phyloP scores from a whole-genome alignment of 2,329 filamentous ascomycete genomes.

The Davidsoniella virescens region DNA sequence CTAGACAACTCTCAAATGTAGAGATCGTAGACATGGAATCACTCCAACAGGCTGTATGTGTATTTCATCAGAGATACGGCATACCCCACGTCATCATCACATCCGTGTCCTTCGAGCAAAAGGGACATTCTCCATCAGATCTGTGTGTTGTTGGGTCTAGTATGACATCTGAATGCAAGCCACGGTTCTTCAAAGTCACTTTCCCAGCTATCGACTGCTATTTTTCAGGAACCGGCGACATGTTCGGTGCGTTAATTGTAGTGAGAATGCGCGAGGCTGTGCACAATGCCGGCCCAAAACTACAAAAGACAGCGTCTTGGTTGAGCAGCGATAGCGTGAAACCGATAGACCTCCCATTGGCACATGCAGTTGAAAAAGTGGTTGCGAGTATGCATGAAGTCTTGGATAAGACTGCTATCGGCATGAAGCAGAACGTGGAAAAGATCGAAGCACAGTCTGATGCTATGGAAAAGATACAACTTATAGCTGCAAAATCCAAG shows the following conservation, averaged over 20 bases:
- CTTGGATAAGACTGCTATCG: constrained; percentile 49
- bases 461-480: constrained; percentile 40
- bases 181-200: constrained; percentile 76
- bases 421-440: constrained; percentile 34
- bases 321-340: constrained; percentile 55
- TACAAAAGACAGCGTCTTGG: constrained; percentile 51
- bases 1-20: constrained; percentile 66
- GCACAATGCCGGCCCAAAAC: constrained; percentile 19
- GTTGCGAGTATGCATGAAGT: constrained; percentile 86
- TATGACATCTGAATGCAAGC: constrained; percentile 41
- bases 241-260: constrained; percentile 89
- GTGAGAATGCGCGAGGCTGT: constrained; percentile 77
- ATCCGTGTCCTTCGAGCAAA: constrained; percentile 51
- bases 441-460: constrained; percentile 29
- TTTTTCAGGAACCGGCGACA: constrained; percentile 93
- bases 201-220: constrained; percentile 82
- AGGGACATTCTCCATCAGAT: constrained; percentile 30
- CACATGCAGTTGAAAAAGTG: constrained; percentile 70
- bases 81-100: constrained; percentile 88
- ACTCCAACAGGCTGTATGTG: constrained; percentile 57
- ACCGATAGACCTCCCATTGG: constrained; percentile 61
- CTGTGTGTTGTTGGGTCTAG: constrained; percentile 67
- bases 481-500: constrained; percentile 48
- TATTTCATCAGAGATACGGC: constrained; percentile 57
- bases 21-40: constrained; percentile 61